Conservation (phyloP, 2,329 filamentous ascomycete genomes). For the Fusarium stilboides region DNA sequence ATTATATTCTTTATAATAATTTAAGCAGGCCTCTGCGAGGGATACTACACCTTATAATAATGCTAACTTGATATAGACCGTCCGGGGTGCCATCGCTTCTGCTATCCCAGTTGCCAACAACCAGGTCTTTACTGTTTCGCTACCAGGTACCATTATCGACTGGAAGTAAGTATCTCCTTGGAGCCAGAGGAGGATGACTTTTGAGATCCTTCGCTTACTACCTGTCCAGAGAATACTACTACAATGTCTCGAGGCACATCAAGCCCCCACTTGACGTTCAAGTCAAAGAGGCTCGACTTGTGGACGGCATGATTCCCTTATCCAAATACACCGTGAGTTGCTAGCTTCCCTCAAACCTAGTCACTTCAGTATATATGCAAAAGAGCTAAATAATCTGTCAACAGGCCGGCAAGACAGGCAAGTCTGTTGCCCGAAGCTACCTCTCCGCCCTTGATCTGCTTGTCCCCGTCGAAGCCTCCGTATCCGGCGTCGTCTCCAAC, state of each 20-base stretch:
- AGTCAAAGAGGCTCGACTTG: conserved; percentile 6
- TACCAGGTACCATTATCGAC: background rate
- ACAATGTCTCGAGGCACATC: background rate
- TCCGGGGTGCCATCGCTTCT: too few species aligned
- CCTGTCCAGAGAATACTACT: background rate
- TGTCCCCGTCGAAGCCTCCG: background rate
- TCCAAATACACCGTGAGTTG: conserved; percentile 3
- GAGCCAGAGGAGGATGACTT: background rate
- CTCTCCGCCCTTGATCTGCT: conserved; percentile 6
- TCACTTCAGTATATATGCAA: too few species aligned
- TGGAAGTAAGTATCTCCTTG: background rate
- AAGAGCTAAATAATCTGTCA: too few species aligned
- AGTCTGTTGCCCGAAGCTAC: conserved; percentile 10
- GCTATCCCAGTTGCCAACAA: background rate
- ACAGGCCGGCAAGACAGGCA: conserved; percentile 4
- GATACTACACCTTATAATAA: too few species aligned
- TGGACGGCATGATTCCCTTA: conserved; percentile 14
- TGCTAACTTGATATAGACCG: too few species aligned
- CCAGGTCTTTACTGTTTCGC: background rate
- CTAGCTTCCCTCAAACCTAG: too few species aligned
- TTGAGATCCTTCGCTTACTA: background rate
- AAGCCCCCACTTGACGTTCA: background rate
- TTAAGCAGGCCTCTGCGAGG: too few species aligned
- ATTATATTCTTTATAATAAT: too few species aligned
- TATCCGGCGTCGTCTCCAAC: background rate